Evolutionary conservation across 768 basidiomycete species (phyloP), one percentile per base, ranked within the genome.

Genomic region (Pleurotus eryngii): DNA sequence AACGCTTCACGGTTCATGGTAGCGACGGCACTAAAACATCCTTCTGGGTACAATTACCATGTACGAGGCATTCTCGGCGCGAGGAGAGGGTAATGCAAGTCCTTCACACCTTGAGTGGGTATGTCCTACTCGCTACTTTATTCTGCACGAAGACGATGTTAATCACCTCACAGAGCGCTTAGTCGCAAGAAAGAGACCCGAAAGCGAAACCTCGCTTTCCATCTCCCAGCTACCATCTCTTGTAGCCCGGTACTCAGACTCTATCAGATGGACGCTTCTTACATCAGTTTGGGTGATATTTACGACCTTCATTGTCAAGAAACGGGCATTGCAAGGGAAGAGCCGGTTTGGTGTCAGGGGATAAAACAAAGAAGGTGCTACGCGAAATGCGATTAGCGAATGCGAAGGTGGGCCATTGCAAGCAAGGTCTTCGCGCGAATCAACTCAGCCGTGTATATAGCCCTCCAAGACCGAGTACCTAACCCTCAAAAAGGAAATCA

Each of bases 91-190:
- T 96, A 45, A 89, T 90, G 70, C 94, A 98, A 65, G 74, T 97
- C 17, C 90, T 96, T 74, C 85, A 97, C n/a, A 91, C 89, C 55
- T 91, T 98, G 73, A 98, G 97, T 66, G 85, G 86, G 95, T 95
- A 60, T 42, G 83, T 67, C 11, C 17, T 35, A 14, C 15, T 49
- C 15, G 15, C 14, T 15, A 57, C 15, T 12, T 26, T 59, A n/a
- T 42, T 59, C 15, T 55, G 8, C 30, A 35, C 30, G 30, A 11
- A 35, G 26, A 38, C 35, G 38, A 38, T 51, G 4, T 56, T 12
- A 37, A 50, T 48, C 63, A 54, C 46, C 26, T 56, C 56, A 14
- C 17, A 97, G 96, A 20, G 89, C 90, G 22, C 75, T 99, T 51
- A 76, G 76, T 49, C 87, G 90, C 57, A 90, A 94, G 70, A 97